Conservation (phyloP, 306 rosid species). For the Castanea sativa region DNA sequence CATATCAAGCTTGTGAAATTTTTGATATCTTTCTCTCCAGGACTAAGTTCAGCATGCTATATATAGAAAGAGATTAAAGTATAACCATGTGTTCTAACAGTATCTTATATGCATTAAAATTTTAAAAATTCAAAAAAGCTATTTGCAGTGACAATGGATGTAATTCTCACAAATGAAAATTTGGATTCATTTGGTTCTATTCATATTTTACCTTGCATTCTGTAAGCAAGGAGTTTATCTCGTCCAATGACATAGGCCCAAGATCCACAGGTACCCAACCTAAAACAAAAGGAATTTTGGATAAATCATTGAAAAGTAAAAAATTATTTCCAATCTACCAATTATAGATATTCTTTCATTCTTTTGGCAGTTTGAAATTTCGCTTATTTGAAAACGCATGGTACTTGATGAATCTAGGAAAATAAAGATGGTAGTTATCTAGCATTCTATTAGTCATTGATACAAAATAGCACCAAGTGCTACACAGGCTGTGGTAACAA, state of each 20-base stretch:
- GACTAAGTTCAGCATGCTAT: background rate
- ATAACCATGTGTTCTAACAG: background rate
- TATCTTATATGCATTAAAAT: too few relatives aligned
- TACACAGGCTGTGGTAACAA: background rate
- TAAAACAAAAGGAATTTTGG: slow-evolving; percentile 27
- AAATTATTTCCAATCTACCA: background rate
- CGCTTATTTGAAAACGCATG: background rate
- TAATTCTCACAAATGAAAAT: slow-evolving; percentile 5
- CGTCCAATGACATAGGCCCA: slow-evolving; percentile 71
- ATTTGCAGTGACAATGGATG: background rate
- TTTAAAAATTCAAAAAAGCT: background rate
- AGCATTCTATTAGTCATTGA: background rate
- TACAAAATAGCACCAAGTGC: background rate
- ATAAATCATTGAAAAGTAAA: background rate
- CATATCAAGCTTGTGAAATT: slow-evolving; percentile 12
- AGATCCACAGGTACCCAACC: slow-evolving; percentile 85
- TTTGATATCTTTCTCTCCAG: background rate
- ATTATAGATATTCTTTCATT: background rate
- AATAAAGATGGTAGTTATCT: background rate
- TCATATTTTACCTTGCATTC: slow-evolving; percentile 57
- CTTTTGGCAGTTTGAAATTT: background rate
- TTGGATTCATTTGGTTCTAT: background rate
- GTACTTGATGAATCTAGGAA: background rate
- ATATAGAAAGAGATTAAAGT: background rate
- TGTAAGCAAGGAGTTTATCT: slow-evolving; percentile 55